Conservation (phyloP, 75 land plant genomes). For the Pseudotsuga menziesii region DNA sequence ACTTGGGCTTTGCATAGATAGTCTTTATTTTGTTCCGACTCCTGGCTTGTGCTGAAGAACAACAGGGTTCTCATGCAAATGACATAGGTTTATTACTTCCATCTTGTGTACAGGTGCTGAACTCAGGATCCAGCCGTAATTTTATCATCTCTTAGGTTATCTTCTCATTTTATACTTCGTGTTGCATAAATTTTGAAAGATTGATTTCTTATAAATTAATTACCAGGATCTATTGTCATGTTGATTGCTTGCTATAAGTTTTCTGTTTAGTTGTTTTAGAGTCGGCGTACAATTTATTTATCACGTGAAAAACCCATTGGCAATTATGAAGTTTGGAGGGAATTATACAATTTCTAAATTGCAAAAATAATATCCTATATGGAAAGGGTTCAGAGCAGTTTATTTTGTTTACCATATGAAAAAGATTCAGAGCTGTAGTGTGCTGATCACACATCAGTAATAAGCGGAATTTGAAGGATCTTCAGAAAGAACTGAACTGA, state of each 20-base stretch:
- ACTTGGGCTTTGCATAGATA: background rate
- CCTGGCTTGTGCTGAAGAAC: background rate
- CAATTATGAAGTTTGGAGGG: too few species aligned
- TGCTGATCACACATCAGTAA: too few species aligned
- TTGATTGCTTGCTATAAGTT: background rate
- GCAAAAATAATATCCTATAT: too few species aligned
- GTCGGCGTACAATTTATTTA: background rate
- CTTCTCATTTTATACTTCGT: conserved; percentile 2
- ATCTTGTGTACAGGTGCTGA: background rate
- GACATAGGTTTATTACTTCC: background rate
- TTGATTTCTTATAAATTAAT: background rate
- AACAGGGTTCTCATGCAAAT: background rate
- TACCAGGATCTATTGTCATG: background rate
- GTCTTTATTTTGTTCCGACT: background rate
- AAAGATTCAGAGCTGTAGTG: too few species aligned
- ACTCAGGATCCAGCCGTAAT: background rate
- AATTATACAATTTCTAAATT: too few species aligned
- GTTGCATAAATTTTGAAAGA: background rate
- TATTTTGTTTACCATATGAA: too few species aligned
- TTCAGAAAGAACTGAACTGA: too few species aligned
- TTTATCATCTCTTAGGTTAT: background rate
- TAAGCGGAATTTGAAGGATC: too few species aligned
- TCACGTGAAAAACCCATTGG: background rate
- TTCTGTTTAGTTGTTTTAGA: background rate
- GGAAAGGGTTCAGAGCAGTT: too few species aligned